These are phyloP conservation scores for Agaricales sp. DNA, from an alignment of 1,284 basidiomycete genomes.

Conservation along the genomic window DNA sequence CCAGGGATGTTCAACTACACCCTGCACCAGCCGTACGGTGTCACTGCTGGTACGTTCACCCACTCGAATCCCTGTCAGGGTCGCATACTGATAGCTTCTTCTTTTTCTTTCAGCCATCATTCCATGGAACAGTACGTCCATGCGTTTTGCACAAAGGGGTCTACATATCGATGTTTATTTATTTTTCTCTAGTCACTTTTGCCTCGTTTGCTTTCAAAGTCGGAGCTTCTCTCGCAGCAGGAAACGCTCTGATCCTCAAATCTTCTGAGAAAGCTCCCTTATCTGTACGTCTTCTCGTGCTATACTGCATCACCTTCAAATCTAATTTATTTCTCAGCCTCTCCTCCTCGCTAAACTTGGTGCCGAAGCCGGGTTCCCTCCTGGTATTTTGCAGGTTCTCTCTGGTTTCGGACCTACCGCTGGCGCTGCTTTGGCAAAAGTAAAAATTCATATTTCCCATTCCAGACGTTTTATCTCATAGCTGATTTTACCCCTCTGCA, in stretches of 20 bases:
- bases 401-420: constrained; percentile 1
- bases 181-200: background rate
- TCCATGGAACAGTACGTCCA: constrained; percentile 1
- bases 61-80: background rate
- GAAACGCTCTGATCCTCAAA: constrained; percentile 5
- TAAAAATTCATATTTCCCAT: background rate
- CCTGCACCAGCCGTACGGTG: constrained; percentile 4
- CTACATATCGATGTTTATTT: too few species aligned
- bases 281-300: too few species aligned
- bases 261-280: constrained; percentile 6
- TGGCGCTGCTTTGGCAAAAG: background rate
- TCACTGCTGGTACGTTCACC: constrained; percentile 2
- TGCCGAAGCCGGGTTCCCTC: constrained; percentile 6
- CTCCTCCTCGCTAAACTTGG: constrained; percentile 3
- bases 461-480: background rate
- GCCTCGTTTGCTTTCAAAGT: constrained; percentile 1
- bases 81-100: too few species aligned
- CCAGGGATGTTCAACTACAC: constrained; percentile 3
- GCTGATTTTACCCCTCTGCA: background rate
- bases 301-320: too few species aligned
- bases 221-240: constrained; percentile 2
- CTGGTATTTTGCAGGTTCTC: constrained; percentile 4
- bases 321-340: too few species aligned
- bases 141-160: too few species aligned
- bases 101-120: constrained; percentile 2